A percentile compares a stretch with the other conserved stretches of the same genome.
phyloP scores from a whole-genome alignment of 768 basidiomycete genomes.

The Termitomyces sp. region DNA sequence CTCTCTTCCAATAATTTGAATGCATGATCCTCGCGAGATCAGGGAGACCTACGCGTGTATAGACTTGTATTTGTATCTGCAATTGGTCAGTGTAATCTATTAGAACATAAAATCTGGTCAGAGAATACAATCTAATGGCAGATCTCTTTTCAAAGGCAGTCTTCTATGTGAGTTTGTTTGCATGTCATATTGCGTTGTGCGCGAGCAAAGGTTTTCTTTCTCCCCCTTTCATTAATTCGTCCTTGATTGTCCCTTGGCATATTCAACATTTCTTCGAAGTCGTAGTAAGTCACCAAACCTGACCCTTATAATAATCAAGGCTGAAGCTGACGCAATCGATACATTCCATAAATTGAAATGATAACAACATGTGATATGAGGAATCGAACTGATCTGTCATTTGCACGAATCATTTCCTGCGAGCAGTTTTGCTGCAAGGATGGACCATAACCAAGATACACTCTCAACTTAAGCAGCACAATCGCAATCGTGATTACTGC shows the following conservation, averaged over 20 bases:
- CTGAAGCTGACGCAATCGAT: not conserved
- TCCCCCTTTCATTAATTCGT: not conserved
- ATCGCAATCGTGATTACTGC: not conserved
- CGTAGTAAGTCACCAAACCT: not conserved
- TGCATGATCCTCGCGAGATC: not conserved
- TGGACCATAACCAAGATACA: not conserved
- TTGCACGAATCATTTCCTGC: not conserved
- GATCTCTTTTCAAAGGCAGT: not conserved
- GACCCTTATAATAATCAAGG: not conserved
- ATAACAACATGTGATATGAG: not conserved
- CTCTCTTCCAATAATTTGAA: not conserved
- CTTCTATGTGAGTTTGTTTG: not conserved
- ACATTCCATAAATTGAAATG: not conserved
- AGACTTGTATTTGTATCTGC: not conserved
- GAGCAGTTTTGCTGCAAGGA: not conserved
- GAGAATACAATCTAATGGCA: not conserved
- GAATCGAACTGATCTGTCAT: not conserved
- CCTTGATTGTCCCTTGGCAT: not conserved
- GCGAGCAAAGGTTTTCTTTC: not conserved
- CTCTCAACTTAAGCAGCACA: not conserved
- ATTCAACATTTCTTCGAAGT: not conserved
- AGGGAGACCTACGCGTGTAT: not conserved
- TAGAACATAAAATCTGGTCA: not conserved
- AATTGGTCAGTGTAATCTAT: not conserved
- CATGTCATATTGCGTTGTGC: not conserved